Evolutionary conservation across 83 land plant species (phyloP), one percentile per base, ranked within the genome.

Genomic region (Picea abies): DNA sequence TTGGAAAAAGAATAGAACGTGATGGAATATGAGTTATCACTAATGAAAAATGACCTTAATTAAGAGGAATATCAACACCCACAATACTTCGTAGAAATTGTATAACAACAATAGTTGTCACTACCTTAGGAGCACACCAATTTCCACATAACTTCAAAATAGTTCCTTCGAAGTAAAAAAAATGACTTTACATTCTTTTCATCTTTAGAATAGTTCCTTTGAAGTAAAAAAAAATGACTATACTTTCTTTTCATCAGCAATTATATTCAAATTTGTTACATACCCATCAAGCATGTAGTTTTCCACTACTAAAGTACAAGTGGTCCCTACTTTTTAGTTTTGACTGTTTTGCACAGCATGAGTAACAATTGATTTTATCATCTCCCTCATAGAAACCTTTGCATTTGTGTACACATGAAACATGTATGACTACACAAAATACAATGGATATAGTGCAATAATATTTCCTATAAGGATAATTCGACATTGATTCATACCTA

Each of bases 121-220:
- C n/a, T n/a, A n/a, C n/a, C n/a, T n/a, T n/a, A n/a, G n/a, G 99
- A 2, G 99, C 96, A 90, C 96, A 96, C 99, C 99, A 98, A 65
- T 98, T 98, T 25, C 97, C 98, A 76, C 89, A 91, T 16, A 96
- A 97, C 85, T 98, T 98, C 9, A 96, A 89, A 69, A 96, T 92
- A 4, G 98, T 96, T 63, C 97, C 96, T 23, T 78, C 87, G 85
- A 98, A 98, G 78, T 98, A 93, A 84, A 98, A 98, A 77, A 17
- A 67, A 8, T 97, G 98, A n/a, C n/a, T n/a, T n/a, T n/a, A n/a
- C n/a, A n/a, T n/a, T n/a, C n/a, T n/a, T n/a, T n/a, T n/a, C n/a
- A n/a, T n/a, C n/a, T n/a, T n/a, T n/a, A n/a, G n/a, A n/a, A n/a
- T n/a, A n/a, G n/a, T n/a, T n/a, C n/a, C n/a, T n/a, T n/a, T n/a